Percentiles rank a stretch among this genome's conserved stretches.
Conservation (phyloP, 768 basidiomycete genomes). For the Tylopilus vinaceipallidus region DNA sequence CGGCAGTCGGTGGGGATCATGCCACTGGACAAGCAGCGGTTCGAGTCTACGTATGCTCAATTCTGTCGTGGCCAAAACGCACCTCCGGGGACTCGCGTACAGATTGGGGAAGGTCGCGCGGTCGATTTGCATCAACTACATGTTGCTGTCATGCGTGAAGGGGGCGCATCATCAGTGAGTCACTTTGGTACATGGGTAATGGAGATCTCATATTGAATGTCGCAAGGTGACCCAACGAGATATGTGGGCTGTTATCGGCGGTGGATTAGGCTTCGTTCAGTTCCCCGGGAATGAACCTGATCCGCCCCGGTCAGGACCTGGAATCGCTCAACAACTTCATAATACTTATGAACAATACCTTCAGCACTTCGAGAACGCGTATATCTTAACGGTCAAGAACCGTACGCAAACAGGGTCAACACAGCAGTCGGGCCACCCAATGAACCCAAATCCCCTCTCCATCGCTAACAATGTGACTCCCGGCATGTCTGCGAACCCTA, state of each 20-base stretch:
- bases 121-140: conserved; percentile 66
- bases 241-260: conserved; percentile 64
- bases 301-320: conserved; percentile 62
- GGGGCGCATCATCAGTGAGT: conserved; percentile 49
- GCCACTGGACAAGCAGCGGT: conserved; percentile 49
- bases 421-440: conserved; percentile 14
- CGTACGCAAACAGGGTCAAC: conserved; percentile 13
- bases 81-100: conserved; percentile 38
- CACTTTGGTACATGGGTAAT: background rate
- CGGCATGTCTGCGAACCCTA: conserved; percentile 14
- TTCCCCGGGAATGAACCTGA: conserved; percentile 61
- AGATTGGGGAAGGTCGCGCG: conserved; percentile 49
- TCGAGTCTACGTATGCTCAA: conserved; percentile 49
- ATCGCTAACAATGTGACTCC: conserved; percentile 10
- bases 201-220: conserved; percentile 7
- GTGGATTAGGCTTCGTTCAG: conserved; percentile 61
- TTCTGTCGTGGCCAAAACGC: conserved; percentile 45
- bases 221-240: conserved; percentile 55
- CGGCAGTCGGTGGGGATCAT: conserved; percentile 19
- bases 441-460: conserved; percentile 10
- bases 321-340: conserved; percentile 55
- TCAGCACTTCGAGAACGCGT: conserved; percentile 52
- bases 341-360: conserved; percentile 63
- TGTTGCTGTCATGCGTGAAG: conserved; percentile 54
- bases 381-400: conserved; percentile 40